Conservation (phyloP, 345 rosid genomes). For the Streptanthus diversifolius region DNA sequence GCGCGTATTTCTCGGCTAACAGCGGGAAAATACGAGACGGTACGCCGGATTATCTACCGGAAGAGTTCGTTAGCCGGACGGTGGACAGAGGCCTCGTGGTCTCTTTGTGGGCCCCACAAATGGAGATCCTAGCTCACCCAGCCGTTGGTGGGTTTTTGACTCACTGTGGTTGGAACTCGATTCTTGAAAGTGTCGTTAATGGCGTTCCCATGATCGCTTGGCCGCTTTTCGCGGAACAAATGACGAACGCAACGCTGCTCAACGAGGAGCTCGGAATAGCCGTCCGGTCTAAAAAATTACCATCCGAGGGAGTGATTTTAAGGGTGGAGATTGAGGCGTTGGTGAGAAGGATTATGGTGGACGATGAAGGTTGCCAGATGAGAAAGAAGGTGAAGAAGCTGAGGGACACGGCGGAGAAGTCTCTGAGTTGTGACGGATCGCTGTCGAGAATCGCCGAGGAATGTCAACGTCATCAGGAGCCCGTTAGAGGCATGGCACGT, state of each 20-base stretch:
- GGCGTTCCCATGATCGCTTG: conserved; percentile 49
- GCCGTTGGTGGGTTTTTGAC: conserved; percentile 54
- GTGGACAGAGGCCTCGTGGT: background rate
- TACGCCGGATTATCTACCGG: conserved; percentile 11
- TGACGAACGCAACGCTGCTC: background rate
- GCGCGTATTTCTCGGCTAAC: background rate
- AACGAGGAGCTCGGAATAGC: conserved; percentile 49
- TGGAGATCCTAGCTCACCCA: conserved; percentile 41
- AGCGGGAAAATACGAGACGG: background rate
- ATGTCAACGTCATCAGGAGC: background rate
- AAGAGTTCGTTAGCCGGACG: background rate
- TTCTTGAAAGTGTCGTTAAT: conserved; percentile 39
- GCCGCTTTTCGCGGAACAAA: conserved; percentile 34
- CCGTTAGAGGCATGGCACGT: background rate
- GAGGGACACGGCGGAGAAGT: conserved; percentile 5
- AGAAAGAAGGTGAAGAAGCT: conserved; percentile 35
- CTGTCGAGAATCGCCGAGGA: conserved; percentile 7
- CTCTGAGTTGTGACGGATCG: background rate
- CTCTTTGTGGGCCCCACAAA: conserved; percentile 63
- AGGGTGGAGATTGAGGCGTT: conserved; percentile 40
- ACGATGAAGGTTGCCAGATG: conserved; percentile 37
- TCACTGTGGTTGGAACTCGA: conserved; percentile 84
- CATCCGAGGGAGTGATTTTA: background rate
- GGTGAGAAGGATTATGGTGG: conserved; percentile 40
- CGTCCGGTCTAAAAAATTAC: background rate